Conservation (phyloP, 208 protist genomes). For the Phytomonas francai region DNA sequence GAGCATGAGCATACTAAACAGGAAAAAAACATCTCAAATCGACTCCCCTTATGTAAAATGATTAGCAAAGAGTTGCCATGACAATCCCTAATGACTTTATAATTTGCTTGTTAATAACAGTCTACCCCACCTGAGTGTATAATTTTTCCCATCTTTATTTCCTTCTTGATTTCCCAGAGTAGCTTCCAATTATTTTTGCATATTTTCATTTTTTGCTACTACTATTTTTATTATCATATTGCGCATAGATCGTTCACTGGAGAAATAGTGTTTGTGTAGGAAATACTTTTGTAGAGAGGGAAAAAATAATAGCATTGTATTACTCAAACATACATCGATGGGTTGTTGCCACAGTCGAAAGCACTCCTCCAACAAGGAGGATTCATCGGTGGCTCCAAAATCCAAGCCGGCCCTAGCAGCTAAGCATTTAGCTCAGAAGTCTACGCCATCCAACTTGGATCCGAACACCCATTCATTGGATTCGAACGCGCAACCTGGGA, state of each 20-base stretch:
- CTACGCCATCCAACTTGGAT: background rate
- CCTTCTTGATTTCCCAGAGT: background rate
- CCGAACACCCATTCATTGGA: background rate
- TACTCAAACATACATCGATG: background rate
- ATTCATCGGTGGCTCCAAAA: background rate
- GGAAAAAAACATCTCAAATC: background rate
- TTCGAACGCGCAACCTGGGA: background rate
- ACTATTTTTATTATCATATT: conserved; percentile 12
- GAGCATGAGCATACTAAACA: background rate
- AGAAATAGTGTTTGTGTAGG: background rate
- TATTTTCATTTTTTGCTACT: conserved; percentile 15
- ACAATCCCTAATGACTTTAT: background rate
- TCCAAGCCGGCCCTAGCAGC: background rate
- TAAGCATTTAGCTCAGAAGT: background rate
- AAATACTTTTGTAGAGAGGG: no score
- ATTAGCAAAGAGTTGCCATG: background rate
- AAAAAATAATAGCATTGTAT: background rate
- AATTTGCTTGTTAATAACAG: background rate
- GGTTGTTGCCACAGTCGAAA: background rate
- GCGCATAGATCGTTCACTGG: background rate
- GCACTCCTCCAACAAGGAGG: background rate
- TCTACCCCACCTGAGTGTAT: background rate
- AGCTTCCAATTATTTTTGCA: conserved; percentile 8
- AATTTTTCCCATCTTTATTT: background rate
- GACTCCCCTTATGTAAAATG: background rate